Evolutionary conservation across 495 filamentous ascomycete species (phyloP).

Genomic region (Letharia lupina): DNA sequence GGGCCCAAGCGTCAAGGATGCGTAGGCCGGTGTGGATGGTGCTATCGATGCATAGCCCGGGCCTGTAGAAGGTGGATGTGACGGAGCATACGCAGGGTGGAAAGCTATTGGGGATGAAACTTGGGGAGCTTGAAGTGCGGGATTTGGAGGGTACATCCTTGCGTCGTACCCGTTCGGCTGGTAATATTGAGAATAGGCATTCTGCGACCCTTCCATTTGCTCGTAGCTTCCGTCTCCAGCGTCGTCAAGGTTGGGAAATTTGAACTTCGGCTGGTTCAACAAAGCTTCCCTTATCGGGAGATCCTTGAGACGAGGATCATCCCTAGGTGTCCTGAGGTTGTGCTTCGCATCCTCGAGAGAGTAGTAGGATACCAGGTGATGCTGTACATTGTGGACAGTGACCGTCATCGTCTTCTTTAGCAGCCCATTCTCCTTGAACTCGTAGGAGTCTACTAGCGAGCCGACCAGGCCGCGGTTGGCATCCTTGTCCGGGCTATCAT

Average conservation of each 20-base stretch:
- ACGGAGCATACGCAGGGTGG: conserved; percentile 18
- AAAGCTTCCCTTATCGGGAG: conserved; percentile 51
- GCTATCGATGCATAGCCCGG: conserved; percentile 18
- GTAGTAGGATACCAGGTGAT: conserved; percentile 88
- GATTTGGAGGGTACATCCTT: conserved; percentile 14
- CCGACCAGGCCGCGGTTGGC: conserved; percentile 65
- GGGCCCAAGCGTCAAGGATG: conserved; percentile 10
- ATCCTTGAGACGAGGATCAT: conserved; percentile 46
- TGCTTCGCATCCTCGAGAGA: conserved; percentile 62
- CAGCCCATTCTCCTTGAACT: conserved; percentile 73
- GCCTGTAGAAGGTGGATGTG: conserved; percentile 17
- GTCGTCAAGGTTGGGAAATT: conserved; percentile 55
- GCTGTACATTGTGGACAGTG: conserved; percentile 55
- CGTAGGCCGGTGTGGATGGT: conserved; percentile 13
- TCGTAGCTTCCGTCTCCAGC: conserved; percentile 34
- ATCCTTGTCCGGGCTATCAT: conserved; percentile 40
- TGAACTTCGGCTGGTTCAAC: conserved; percentile 60
- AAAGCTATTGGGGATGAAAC: conserved; percentile 9
- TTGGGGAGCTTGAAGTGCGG: conserved; percentile 9
- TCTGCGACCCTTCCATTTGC: conserved; percentile 37
- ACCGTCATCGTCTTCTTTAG: conserved; percentile 91
- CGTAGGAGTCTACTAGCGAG: conserved; percentile 77
- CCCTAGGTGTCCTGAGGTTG: conserved; percentile 51
- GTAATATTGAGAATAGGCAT: conserved; percentile 26
- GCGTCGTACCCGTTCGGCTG: conserved; percentile 13